Conservation (phyloP, 2,329 filamentous ascomycete species). For the Scopulariopsis brevicaulis region DNA sequence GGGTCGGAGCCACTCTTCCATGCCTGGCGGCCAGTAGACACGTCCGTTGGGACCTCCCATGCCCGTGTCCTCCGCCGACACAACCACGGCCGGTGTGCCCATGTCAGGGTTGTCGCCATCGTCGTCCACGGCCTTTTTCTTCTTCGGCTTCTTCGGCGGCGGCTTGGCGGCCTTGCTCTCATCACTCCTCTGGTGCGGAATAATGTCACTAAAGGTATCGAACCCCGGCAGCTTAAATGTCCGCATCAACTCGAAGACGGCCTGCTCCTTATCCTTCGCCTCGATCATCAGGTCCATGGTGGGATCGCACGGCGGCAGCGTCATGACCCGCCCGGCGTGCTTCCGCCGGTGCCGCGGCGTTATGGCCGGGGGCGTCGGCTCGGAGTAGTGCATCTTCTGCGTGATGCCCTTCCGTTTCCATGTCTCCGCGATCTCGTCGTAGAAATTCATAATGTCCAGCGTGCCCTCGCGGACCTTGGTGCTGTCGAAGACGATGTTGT, state of each 20-base stretch:
- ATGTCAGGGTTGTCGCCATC: constrained; percentile 8
- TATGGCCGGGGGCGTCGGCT: constrained; percentile 52
- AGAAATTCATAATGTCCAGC: constrained; percentile 63
- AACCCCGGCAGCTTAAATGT: constrained; percentile 76
- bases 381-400: constrained; percentile 96
- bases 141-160: constrained; percentile 24
- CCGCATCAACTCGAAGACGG: constrained; percentile 87
- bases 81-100: not conserved
- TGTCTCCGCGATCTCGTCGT: constrained; percentile 66
- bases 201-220: constrained; percentile 62
- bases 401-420: constrained; percentile 78
- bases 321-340: constrained; percentile 69
- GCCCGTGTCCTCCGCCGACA: constrained; percentile 5
- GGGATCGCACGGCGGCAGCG: constrained; percentile 67
- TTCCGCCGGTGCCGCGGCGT: constrained; percentile 72
- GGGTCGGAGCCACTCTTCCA: constrained; percentile 83
- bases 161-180: constrained; percentile 39
- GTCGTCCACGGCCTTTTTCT: constrained; percentile 20
- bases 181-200: constrained; percentile 66
- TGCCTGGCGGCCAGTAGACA: constrained; percentile 83
- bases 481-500: constrained; percentile 83
- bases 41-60: constrained; percentile 78
- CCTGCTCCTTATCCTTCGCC: constrained; percentile 96
- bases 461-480: constrained; percentile 71
- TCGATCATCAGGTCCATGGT: constrained; percentile 99